Evolutionary conservation across 441 rosid genomes (phyloP), one percentile per base, ranked within the genome.

Genomic region (Populus tomentosa): DNA sequence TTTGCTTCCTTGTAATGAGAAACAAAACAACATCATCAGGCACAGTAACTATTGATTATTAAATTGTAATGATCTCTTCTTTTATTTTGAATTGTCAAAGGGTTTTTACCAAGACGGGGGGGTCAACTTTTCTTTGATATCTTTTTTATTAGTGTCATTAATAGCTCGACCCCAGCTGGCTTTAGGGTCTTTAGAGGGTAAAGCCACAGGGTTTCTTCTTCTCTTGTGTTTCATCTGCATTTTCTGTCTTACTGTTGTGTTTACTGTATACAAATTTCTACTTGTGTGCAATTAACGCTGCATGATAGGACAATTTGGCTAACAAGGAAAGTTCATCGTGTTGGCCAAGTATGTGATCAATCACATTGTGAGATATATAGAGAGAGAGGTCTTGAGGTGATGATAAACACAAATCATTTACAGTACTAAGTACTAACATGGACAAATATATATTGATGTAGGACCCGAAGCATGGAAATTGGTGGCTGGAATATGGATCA

Each of bases 381-480:
- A 7, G 9, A 26, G n/a, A 70, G 6, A 30, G 26, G n/a, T 3
- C 35, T 67, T 21, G 69, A 26, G 6, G 71, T 36, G 65, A 78
- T 3, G 53, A 38, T 59, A 26, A 7, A 38, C 46, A 26, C 10
- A 30, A 46, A 65, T 71, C 40, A 23, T 36, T 64, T 53, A 24
- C 42, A 40, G 62, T 11, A 3, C 72, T 72, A 28, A 70, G 62
- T 11, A 8, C 72, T 72, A 28, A 70, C 66, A n/a, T 59, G 23
- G 3, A 10, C 4, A 13, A 10, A 24, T 42, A n/a, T 3, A n/a
- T 26, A 70, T 68, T 56, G 36, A 26, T 83, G 80, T 74, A 96
- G 99, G 99, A 96, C 85, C 99, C 99, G 65, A 96, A 96, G 81
- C 99, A 96, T 74, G 99, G 99, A 64, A 87, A 96, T 70, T 96